phyloP scores from a whole-genome alignment of 345 rosid species.

The Brassica carinata region DNA sequence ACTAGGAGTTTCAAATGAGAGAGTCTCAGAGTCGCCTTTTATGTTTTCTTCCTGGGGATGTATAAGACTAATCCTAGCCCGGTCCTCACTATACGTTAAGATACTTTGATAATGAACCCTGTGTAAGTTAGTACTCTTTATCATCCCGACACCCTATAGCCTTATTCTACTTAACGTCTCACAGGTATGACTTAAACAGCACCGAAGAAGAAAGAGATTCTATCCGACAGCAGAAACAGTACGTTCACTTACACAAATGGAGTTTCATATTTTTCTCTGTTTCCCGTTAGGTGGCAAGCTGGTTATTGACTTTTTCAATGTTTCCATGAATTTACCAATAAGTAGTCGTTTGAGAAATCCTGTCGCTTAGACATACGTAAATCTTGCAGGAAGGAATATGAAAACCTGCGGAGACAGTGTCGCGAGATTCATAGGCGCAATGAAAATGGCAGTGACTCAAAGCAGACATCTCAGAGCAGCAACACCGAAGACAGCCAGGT shows the following conservation, averaged over 20 bases:
- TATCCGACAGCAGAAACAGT: conserved; percentile 61
- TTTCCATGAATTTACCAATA: conserved; percentile 15
- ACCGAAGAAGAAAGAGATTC: conserved; percentile 69
- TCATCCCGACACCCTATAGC: conserved; percentile 9
- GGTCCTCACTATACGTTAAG: background rate
- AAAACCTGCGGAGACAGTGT: conserved; percentile 65
- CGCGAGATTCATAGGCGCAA: conserved; percentile 42
- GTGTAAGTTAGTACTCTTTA: background rate
- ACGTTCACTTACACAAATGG: conserved; percentile 22
- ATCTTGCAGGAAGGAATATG: conserved; percentile 67
- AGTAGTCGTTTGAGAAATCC: conserved; percentile 14
- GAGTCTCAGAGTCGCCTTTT: background rate
- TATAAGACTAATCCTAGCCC: conserved; percentile 13
- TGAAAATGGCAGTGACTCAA: conserved; percentile 46
- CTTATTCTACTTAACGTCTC: conserved; percentile 14
- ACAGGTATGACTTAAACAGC: conserved; percentile 73
- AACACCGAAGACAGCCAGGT: conserved; percentile 53
- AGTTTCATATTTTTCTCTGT: conserved; percentile 9
- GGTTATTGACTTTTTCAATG: conserved; percentile 16
- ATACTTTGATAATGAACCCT: conserved; percentile 1
- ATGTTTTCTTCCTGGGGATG: conserved; percentile 5
- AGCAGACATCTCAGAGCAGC: conserved; percentile 46
- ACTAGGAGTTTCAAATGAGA: conserved; percentile 2
- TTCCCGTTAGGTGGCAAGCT: conserved; percentile 18
- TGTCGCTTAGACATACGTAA: conserved; percentile 5